Evolutionary conservation across 768 basidiomycete species (phyloP).

Genomic region (Lactarius quietus): DNA sequence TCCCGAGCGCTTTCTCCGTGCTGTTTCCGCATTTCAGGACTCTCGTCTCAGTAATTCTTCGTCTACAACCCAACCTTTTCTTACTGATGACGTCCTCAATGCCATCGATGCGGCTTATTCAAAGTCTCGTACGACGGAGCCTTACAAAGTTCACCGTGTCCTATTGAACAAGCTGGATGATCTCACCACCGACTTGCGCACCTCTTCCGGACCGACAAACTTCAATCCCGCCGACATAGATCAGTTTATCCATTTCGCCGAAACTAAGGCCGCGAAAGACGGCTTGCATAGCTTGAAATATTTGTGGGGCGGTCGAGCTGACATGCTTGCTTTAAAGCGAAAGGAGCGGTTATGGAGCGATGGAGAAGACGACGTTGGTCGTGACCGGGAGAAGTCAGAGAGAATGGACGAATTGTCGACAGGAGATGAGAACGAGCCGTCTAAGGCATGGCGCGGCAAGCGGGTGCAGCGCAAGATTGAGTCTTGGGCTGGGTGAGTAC

Average conservation of each 20-base stretch:
- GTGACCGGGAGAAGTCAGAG: slow-evolving; percentile 34
- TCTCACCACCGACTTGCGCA: slow-evolving; percentile 39
- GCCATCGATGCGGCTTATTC: slow-evolving; percentile 49
- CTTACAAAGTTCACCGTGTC: slow-evolving; percentile 59
- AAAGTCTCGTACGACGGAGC: slow-evolving; percentile 43
- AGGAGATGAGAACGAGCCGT: slow-evolving; percentile 33
- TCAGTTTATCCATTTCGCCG: slow-evolving; percentile 45
- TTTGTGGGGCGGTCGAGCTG: slow-evolving; percentile 37
- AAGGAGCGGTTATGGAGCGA: slow-evolving; percentile 38
- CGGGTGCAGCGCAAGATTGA: slow-evolving; percentile 47
- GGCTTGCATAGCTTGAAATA: slow-evolving; percentile 34
- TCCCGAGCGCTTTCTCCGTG: slow-evolving; percentile 52
- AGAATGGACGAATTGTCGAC: slow-evolving; percentile 30
- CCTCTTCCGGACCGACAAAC: slow-evolving; percentile 26
- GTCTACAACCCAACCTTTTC: slow-evolving; percentile 26
- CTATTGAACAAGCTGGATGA: slow-evolving; percentile 60
- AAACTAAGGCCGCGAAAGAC: slow-evolving; percentile 35
- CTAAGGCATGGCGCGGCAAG: slow-evolving; percentile 32
- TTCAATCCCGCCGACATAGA: slow-evolving; percentile 45
- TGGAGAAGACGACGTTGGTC: slow-evolving; percentile 37
- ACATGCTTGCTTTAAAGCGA: slow-evolving; percentile 33
- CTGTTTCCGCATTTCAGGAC: slow-evolving; percentile 39
- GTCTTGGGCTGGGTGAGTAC: slow-evolving; percentile 46
- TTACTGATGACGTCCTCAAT: slow-evolving; percentile 48
- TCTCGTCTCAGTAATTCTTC: slow-evolving; percentile 16